A percentile compares a stretch with the other conserved stretches of the same genome.
phyloP scores from a whole-genome alignment of 805 yeast species.

The Wickerhamomyces bisporus region DNA sequence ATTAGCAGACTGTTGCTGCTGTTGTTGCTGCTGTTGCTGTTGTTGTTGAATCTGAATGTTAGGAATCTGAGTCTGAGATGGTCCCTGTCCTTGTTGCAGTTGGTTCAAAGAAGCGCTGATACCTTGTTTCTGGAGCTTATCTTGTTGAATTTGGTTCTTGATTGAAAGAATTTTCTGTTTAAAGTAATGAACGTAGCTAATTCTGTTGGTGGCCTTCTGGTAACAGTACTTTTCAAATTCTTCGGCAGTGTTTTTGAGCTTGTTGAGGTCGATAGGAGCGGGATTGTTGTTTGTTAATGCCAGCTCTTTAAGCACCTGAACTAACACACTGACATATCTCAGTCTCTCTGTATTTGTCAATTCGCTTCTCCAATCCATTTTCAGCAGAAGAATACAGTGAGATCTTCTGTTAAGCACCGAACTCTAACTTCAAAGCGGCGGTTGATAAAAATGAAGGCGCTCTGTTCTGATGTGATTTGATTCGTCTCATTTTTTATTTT shows the following conservation, averaged over 20 bases:
- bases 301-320: constrained; percentile 20
- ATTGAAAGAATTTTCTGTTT: constrained; percentile 23
- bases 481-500: too few relatives aligned
- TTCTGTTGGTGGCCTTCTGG: constrained; percentile 50
- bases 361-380: constrained; percentile 25
- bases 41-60: constrained; percentile 18
- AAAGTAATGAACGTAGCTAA: constrained; percentile 49
- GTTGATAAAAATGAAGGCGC: too few relatives aligned
- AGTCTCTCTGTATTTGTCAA: constrained; percentile 19
- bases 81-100: constrained; percentile 20
- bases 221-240: constrained; percentile 68
- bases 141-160: constrained; percentile 18
- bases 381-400: background rate
- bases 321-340: constrained; percentile 19
- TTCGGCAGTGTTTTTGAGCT: constrained; percentile 53
- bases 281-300: constrained; percentile 13
- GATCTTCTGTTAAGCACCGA: too few relatives aligned
- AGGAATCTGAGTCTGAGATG: too few relatives aligned
- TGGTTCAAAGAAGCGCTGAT: constrained; percentile 17
- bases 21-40: constrained; percentile 24
- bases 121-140: constrained; percentile 31
- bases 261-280: constrained; percentile 29
- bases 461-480: too few relatives aligned
- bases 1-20: constrained; percentile 21
- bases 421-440: too few relatives aligned